Base-by-base conservation (phyloP, 2,329 filamentous ascomycete species). In the Aspergillus sp. region DNA sequence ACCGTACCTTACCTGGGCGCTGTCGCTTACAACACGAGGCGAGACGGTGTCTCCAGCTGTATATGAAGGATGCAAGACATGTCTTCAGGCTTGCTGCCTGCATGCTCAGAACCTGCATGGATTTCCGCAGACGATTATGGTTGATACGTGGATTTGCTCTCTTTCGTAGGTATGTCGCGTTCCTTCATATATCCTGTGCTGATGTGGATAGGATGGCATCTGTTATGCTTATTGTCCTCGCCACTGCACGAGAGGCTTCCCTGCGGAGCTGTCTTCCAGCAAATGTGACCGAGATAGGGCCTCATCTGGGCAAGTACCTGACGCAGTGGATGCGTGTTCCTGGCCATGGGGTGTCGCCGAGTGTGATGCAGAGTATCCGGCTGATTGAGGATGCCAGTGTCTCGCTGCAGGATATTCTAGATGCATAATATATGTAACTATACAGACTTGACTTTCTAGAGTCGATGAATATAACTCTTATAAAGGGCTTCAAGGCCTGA, bases 61-160 rank as follows among this genome's bases (percentile, higher is more conserved):
- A 0, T 68, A 77, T 25, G 71, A 69, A 2, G 77, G 76, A 31
- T 81, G 79, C 58, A 75, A 77, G 41, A 68, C 76, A 0, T 82
- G 80, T 40, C 66, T 82, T 0, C 77, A 82, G 52, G 78, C 80
- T 0, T 82, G 80, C 33, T 62, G 80, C 14, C 59, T 82, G 40
- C 81, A 83, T 52, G 80, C 82, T 0, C 66, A 81, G 41, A 81
- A 82, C 40, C 60, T 83, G 3, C 64, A 77, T 21, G 76, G 77
- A 0, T 82, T 81, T 55, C 71, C 77, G 0, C 81, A 84, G 48
- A 84, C 81, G 0, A 75, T 83, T 0, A 65, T 84, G 35, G 75
- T 83, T 1, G 81, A 84, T 61, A 82, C 80, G 0, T 84, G 81
- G 81, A 83, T 83, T 21, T 84, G 81, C 46, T 81, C 80, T 0